phyloP scores from a whole-genome alignment of 768 basidiomycete genomes.

The Tulasnella sp. region DNA sequence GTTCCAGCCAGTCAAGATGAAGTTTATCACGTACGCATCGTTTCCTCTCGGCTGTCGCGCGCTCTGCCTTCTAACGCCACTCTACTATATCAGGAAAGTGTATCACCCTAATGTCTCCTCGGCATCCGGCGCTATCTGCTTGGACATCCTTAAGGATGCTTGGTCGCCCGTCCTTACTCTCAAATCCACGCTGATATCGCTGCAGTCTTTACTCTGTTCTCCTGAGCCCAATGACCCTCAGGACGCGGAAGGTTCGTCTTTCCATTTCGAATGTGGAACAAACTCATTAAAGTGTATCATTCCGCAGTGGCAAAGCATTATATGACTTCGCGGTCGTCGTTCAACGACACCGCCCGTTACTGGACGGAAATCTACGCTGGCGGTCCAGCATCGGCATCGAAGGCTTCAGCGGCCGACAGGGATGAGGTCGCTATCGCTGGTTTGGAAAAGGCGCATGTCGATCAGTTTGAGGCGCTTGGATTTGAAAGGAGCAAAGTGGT shows the following conservation, averaged over 20 bases:
- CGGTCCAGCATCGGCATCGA: constrained; percentile 31
- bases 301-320: constrained; percentile 81
- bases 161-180: constrained; percentile 93
- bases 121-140: constrained; percentile 37
- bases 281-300: neutral
- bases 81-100: constrained; percentile 41
- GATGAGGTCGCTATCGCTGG: constrained; percentile 61
- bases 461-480: constrained; percentile 71
- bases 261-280: neutral
- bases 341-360: constrained; percentile 85
- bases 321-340: constrained; percentile 73
- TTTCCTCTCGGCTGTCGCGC: neutral
- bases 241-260: constrained; percentile 59
- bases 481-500: constrained; percentile 81
- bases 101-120: constrained; percentile 96
- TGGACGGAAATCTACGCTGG: constrained; percentile 93
- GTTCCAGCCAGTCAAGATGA: constrained; percentile 95
- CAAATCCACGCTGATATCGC: constrained; percentile 89
- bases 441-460: constrained; percentile 70
- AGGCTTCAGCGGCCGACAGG: constrained; percentile 11
- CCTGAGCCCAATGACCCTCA: constrained; percentile 96
- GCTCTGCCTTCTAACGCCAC: neutral
- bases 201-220: constrained; percentile 85
- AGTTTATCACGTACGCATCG: constrained; percentile 62
- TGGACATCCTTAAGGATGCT: constrained; percentile 56